Base-by-base conservation (phyloP, 495 filamentous ascomycete species). In the Aspergillus campestris region DNA sequence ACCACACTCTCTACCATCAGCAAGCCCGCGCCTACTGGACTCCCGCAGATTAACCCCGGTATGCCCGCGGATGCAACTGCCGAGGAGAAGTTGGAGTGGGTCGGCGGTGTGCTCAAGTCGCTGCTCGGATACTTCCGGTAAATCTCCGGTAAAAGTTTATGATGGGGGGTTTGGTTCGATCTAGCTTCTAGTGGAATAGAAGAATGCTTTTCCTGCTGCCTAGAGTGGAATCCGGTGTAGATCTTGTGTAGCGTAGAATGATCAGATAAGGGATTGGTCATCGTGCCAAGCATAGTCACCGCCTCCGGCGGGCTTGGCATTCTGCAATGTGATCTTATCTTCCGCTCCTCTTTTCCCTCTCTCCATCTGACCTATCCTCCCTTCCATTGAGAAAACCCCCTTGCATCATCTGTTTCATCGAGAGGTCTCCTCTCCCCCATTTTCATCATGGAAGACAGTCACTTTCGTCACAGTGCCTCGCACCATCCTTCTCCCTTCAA, bases 391-490 rank as follows among this genome's bases (percentile, higher is more conserved):
- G 18, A 24, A 24, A 24, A 24, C 18, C 18, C 18, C 18, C 18
- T 24, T 24, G 18, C 18, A 24, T 24, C 18, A 4, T 24, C 18
- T 2, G 4, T 24, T 4, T 4, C 18, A 24, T 24, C 18, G 18
- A 24, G 18, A 24, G 18, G 18, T 24, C 18, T 24, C 18, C 18
- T 24, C 18, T 24, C 18, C 42, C 8, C 10, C 42, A 38, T 11
- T 7, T 29, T 28, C 47, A 56, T 15, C 35, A 68, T 68, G 65
- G 65, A 68, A 43, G 65, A 68, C 44, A 51, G 48, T 32, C 65
- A 65, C 42, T 40, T 68, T 38, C 65, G 65, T 8, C 60, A 68
- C 14, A 66, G 62, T 50, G 43, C 62, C n/a, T 66, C 65, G 34
- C 63, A 64, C 48, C 65, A 66, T 43, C 56, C 41, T 52, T 62